Percentiles rank a stretch among this genome's conserved stretches.
Evolutionary conservation across 768 basidiomycete species (phyloP).

Genomic region (Phlegmacium glaucopus): DNA sequence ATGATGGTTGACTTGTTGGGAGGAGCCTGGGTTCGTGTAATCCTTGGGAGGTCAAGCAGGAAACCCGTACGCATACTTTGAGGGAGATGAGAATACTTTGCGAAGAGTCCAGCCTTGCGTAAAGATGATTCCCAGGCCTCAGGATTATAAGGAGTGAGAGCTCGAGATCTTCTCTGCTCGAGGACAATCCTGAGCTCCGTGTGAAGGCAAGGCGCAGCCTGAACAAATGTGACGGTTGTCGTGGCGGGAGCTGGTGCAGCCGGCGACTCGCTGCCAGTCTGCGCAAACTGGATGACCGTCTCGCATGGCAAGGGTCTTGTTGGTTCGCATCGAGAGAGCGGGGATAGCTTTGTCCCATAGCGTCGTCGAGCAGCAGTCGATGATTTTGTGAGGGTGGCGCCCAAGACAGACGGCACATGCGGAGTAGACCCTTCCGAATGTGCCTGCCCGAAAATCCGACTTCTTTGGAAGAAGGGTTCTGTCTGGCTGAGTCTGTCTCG

Average conservation of each 20-base stretch:
- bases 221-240: constrained; percentile 31
- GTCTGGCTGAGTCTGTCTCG: too few species aligned
- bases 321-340: constrained; percentile 10
- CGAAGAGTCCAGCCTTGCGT: neutral
- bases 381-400: constrained; percentile 16
- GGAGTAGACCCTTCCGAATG: neutral
- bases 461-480: too few species aligned
- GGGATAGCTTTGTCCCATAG: constrained; percentile 21
- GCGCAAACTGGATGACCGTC: constrained; percentile 22
- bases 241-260: constrained; percentile 18
- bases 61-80: constrained; percentile 23
- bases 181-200: constrained; percentile 35
- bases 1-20: constrained; percentile 22
- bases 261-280: constrained; percentile 22
- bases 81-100: constrained; percentile 8
- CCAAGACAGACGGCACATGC: constrained; percentile 26
- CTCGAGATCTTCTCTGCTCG: constrained; percentile 17
- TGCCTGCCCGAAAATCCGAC: too few species aligned
- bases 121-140: neutral
- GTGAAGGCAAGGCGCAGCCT: constrained; percentile 27
- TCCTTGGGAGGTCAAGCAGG: constrained; percentile 22
- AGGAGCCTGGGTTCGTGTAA: constrained; percentile 21
- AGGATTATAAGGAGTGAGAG: neutral
- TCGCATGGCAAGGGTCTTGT: constrained; percentile 9
- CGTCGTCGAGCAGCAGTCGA: neutral